A percentile compares a stretch with the other conserved stretches of the same genome.
These are phyloP conservation scores for Mycena rebaudengoi DNA, from an alignment of 768 basidiomycete genomes.

Conservation along the genomic window DNA sequence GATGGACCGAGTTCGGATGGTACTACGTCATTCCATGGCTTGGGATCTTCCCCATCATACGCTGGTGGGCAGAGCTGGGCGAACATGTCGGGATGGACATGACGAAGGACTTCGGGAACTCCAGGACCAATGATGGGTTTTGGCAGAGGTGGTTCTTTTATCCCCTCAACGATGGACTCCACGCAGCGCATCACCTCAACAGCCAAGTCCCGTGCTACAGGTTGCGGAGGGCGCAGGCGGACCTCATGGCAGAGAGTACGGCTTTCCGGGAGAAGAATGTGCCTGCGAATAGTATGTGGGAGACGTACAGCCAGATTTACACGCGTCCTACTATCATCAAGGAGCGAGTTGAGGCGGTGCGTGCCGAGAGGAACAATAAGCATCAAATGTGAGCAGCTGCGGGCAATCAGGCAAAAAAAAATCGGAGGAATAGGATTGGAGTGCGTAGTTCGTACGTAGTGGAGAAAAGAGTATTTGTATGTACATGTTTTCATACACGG, in stretches of 20 bases:
- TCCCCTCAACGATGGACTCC: constrained; percentile 7
- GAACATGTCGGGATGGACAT: constrained; percentile 14
- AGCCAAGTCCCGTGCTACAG: constrained; percentile 7
- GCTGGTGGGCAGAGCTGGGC: constrained; percentile 15
- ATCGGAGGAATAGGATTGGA: no score
- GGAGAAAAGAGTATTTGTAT: not conserved
- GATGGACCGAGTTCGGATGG: not conserved
- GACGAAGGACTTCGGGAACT: constrained; percentile 7
- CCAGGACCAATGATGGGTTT: constrained; percentile 8
- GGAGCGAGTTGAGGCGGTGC: not conserved
- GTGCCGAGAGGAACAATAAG: constrained; percentile 1
- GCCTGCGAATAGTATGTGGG: constrained; percentile 1
- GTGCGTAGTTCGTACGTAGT: not conserved
- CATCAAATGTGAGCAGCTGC: constrained; percentile 2
- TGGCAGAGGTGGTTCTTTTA: constrained; percentile 6
- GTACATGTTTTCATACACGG: not conserved
- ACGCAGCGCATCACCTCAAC: constrained; percentile 10
- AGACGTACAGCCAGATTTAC: constrained; percentile 2
- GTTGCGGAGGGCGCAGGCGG: constrained; percentile 8
- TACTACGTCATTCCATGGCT: constrained; percentile 12
- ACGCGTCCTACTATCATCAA: not conserved
- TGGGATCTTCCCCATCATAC: not conserved
- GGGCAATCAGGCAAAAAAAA: no score
- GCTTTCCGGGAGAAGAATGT: constrained; percentile 7
- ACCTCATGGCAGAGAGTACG: constrained; percentile 1